phyloP scores from a whole-genome alignment of 73 alveolate species.

The Chromera velia region DNA sequence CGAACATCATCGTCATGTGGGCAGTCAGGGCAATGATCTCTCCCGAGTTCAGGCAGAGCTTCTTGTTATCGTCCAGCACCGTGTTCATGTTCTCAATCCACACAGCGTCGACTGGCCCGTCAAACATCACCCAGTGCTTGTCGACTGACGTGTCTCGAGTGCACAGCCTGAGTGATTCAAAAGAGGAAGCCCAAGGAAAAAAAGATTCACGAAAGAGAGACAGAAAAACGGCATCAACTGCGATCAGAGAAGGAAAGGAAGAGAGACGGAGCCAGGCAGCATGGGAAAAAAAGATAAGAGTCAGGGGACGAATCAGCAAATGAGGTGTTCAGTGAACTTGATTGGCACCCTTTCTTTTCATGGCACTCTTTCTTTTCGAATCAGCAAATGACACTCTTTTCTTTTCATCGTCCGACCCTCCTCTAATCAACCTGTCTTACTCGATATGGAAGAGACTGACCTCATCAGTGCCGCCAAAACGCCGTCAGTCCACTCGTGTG shows the following conservation, averaged over 20 bases:
- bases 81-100: constrained; percentile 98
- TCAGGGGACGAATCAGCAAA: no score
- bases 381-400: no score
- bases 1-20: constrained; percentile 89
- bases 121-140: constrained; percentile 94
- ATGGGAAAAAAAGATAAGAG: no score
- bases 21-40: constrained; percentile 80
- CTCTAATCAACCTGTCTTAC: no score
- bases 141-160: constrained; percentile 10
- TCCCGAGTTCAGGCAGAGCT: constrained; percentile 89
- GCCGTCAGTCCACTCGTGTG: constrained; percentile 94
- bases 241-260: no score
- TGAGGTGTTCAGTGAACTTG: no score
- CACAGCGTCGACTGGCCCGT: constrained; percentile 99
- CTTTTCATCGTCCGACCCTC: no score
- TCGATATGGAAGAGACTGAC: no score
- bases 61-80: constrained; percentile 96
- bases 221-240: no score
- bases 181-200: not conserved
- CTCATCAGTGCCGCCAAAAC: constrained; percentile 26
- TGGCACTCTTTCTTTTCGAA: no score
- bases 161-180: not conserved
- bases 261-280: no score
- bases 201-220: not conserved
- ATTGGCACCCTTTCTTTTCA: no score